phyloP scores from a whole-genome alignment of 371 early-diverging fungal species.

The Lichtheimia hyalospora region DNA sequence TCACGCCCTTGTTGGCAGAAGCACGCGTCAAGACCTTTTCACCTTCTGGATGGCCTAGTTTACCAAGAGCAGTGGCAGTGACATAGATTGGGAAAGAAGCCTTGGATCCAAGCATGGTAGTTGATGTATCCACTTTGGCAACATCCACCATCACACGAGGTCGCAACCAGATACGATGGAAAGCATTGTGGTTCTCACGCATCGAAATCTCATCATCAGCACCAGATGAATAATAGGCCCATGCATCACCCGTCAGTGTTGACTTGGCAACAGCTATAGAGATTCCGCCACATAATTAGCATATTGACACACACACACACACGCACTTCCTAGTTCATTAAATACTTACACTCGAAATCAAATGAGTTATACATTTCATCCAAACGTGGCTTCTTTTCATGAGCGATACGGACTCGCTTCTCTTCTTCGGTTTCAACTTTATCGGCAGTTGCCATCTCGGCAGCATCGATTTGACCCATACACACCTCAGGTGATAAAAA shows the following conservation, averaged over 20 bases:
- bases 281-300: too few relatives aligned
- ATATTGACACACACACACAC: too few relatives aligned
- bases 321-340: neutral
- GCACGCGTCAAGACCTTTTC: constrained; percentile 72
- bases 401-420: constrained; percentile 33
- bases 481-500: constrained; percentile 54
- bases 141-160: constrained; percentile 82
- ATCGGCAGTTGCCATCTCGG: constrained; percentile 17
- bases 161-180: constrained; percentile 74
- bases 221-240: constrained; percentile 86
- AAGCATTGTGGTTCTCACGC: constrained; percentile 77
- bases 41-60: constrained; percentile 77
- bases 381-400: constrained; percentile 56
- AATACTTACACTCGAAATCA: constrained; percentile 69
- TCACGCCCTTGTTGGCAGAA: constrained; percentile 44
- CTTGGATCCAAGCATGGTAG: constrained; percentile 65
- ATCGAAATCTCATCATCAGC: constrained; percentile 85
- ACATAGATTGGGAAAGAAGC: constrained; percentile 55
- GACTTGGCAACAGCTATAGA: constrained; percentile 57
- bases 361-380: constrained; percentile 65
- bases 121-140: constrained; percentile 58
- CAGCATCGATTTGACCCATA: constrained; percentile 52
- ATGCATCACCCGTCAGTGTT: constrained; percentile 65
- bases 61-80: constrained; percentile 67
- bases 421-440: constrained; percentile 44